Evolutionary conservation across 1,139 yeast species (phyloP).

Genomic region (Sugiyamaella xylanicola): DNA sequence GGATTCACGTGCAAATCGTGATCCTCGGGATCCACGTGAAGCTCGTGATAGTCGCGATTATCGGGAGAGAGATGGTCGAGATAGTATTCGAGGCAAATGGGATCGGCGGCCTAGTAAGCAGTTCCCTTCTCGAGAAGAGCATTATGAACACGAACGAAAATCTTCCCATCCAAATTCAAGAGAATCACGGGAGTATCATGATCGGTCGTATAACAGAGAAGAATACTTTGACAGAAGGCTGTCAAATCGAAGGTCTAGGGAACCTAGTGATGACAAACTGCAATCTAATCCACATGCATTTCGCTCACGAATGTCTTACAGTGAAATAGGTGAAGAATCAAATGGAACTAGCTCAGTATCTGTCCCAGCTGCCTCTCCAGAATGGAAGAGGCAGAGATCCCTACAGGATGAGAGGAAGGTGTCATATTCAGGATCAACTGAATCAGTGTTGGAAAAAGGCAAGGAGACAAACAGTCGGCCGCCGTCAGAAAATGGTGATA

Average conservation of each 20-base stretch:
- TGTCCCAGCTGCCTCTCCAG: not conserved
- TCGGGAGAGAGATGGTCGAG: slow-evolving; percentile 20
- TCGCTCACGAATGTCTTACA: slow-evolving; percentile 10
- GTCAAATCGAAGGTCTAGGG: slow-evolving; percentile 17
- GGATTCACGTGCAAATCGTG: not conserved
- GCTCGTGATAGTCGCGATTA: slow-evolving; percentile 29
- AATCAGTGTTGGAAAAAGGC: not conserved
- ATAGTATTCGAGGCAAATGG: slow-evolving; percentile 28
- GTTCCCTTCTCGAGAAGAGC: slow-evolving; percentile 9
- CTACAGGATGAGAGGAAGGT: not conserved
- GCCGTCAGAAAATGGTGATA: not conserved
- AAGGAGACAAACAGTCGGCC: not conserved
- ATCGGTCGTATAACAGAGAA: slow-evolving; percentile 21
- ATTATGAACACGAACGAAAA: slow-evolving; percentile 13
- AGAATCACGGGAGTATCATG: slow-evolving; percentile 13
- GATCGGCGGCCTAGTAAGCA: slow-evolving; percentile 12
- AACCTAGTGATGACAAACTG: slow-evolving; percentile 20
- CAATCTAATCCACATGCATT: slow-evolving; percentile 8
- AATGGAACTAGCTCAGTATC: not conserved
- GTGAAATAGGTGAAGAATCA: slow-evolving; percentile 7
- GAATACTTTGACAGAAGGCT: slow-evolving; percentile 17
- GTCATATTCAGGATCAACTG: not conserved
- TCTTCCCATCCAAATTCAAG: slow-evolving; percentile 14
- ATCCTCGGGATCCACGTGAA: slow-evolving; percentile 10
- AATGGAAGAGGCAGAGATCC: slow-evolving; percentile 4